Evolutionary conservation across 148 eudicot species (phyloP), one percentile per base, ranked within the genome.

Genomic region (Agrostemma githago): DNA sequence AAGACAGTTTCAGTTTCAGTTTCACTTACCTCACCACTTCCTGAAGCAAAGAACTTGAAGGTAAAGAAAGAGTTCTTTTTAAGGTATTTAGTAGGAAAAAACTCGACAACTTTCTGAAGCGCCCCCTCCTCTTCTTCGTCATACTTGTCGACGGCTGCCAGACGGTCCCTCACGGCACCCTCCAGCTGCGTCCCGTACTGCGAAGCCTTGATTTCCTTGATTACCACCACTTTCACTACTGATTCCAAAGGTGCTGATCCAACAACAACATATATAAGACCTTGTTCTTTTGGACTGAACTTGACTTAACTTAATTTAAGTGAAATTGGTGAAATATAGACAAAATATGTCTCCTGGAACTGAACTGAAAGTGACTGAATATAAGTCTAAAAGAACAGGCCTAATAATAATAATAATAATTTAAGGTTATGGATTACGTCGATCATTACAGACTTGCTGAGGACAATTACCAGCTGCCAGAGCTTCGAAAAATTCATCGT

Each of bases 151-250:
- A 68, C 85, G 1, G 82, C 94, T 6, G 89, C 97, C 82, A 96
- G 76, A 8, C 97, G 91, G 70, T 96, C 99, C 82, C 99, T 86
- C 11, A 96, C 91, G 2, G 97, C 81, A 12, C 93, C 85, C 87
- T 96, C 97, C 2, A 92, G 83, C 86, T 87, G 94, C 4, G 91
- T 85, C 0, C 96, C 99, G 16, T 86, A 89, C 66, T 96, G 97
- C 3, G 97, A 87, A 8, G 97, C 99, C 82, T 96, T 96, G 67
- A 96, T 96, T 89, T 96, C 99, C 84, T 96, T 96, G 66, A 96
- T 96, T 82, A 90, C 99, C 75, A 90, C 99, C 54, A 92, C 92
- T 72, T 95, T 83, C 78, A 96, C 69, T 1, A 81, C 74, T 68
- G 80, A 77, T 70, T 96, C 97, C 58, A 84, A 91, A 5, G 96